Conservation (phyloP, 768 basidiomycete genomes). For the Naematelia aurantialba region DNA sequence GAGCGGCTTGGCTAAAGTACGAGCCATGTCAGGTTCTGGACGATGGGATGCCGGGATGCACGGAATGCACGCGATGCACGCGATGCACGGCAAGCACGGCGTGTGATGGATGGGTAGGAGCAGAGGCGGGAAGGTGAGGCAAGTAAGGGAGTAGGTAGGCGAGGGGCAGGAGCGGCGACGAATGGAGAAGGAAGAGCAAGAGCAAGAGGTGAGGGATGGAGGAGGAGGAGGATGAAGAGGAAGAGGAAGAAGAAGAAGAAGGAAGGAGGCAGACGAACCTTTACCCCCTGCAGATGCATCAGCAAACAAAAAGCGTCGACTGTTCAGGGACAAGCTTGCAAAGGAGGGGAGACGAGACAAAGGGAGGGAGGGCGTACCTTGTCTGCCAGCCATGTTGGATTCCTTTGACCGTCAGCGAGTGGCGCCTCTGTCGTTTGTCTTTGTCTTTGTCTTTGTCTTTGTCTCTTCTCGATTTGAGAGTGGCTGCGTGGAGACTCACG, state of each 20-base stretch:
- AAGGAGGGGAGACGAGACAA: not conserved
- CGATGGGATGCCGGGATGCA: not conserved
- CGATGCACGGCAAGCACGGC: too few relatives aligned
- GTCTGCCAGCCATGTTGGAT: conserved; percentile 12
- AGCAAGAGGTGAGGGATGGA: not conserved
- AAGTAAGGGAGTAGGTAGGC: not conserved
- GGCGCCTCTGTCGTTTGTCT: too few relatives aligned
- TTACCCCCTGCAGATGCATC: conserved; percentile 23
- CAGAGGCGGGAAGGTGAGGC: too few relatives aligned
- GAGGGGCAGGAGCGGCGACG: not conserved
- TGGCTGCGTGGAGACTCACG: too few relatives aligned
- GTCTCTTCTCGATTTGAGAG: too few relatives aligned
- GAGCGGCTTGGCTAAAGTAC: conserved; percentile 21
- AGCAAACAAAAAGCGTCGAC: not conserved
- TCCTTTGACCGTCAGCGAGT: too few relatives aligned
- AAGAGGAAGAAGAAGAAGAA: not conserved
- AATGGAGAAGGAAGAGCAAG: not conserved
- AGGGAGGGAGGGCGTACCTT: conserved; percentile 6
- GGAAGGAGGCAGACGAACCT: conserved; percentile 15
- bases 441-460: too few relatives aligned
- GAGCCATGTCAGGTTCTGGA: not conserved
- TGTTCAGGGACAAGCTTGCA: not conserved
- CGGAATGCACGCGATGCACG: not conserved
- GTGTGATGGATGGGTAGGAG: too few relatives aligned
- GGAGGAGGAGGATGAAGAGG: conserved; percentile 1